A percentile compares a stretch with the other conserved stretches of the same genome.
Evolutionary conservation across 2,329 filamentous ascomycete species (phyloP).

Genomic region (Beauveria medogensis): DNA sequence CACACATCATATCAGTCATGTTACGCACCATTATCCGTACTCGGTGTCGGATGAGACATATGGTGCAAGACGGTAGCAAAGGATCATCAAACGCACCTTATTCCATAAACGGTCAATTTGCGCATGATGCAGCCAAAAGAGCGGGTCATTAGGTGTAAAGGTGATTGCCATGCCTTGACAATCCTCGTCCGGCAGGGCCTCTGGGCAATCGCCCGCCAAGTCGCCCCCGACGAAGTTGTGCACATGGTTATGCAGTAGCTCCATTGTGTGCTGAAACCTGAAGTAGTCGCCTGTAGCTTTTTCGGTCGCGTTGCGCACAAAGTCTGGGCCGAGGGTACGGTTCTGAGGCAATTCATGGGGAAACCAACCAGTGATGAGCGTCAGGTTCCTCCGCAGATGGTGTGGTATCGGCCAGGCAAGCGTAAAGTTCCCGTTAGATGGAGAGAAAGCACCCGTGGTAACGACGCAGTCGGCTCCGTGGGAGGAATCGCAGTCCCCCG

Average conservation of each 20-base stretch:
- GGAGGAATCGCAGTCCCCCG: background rate
- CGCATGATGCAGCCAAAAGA: slow-evolving; percentile 1
- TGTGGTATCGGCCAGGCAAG: background rate
- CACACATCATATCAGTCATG: background rate
- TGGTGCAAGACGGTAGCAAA: background rate
- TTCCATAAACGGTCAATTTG: background rate
- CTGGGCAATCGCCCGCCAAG: background rate
- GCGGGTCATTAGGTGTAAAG: slow-evolving; percentile 1
- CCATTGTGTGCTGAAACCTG: background rate
- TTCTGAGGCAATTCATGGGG: background rate
- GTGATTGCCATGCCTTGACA: background rate
- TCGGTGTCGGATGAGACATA: background rate
- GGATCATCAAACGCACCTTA: background rate
- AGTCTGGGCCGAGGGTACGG: background rate
- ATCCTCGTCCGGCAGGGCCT: background rate
- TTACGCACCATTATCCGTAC: background rate
- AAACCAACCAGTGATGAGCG: background rate
- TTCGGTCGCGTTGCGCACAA: background rate
- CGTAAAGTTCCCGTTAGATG: background rate
- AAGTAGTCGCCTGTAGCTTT: background rate
- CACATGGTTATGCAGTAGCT: background rate
- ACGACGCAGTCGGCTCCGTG: background rate
- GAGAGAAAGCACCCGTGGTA: background rate
- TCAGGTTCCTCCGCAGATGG: background rate
- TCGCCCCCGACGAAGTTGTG: background rate